Conservation (phyloP, 441 rosid genomes). For the Gossypium schwendimanii region DNA sequence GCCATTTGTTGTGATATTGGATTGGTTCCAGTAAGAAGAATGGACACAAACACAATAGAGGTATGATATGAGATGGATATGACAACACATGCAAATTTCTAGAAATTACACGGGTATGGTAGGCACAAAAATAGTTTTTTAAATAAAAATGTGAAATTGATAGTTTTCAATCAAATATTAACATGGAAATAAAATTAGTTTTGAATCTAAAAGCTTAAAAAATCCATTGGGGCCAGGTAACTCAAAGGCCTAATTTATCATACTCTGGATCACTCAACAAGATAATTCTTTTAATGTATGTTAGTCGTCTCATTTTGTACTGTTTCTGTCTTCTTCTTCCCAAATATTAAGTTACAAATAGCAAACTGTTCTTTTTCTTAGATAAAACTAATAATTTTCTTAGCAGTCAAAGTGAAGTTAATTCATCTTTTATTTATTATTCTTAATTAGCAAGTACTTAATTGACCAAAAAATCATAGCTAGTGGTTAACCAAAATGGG, state of each 20-base stretch:
- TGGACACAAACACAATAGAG: background rate
- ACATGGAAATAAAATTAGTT: background rate
- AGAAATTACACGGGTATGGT: background rate
- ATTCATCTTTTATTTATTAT: no score
- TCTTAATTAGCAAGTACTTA: no score
- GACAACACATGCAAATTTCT: background rate
- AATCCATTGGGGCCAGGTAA: background rate
- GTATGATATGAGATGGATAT: background rate
- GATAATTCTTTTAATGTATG: background rate
- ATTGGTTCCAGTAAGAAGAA: background rate
- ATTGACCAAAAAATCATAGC: no score
- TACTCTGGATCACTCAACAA: background rate
- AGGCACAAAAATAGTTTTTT: background rate
- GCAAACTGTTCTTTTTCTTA: background rate
- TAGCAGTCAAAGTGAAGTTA: no score
- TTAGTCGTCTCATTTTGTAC: no score
- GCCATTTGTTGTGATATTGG: background rate
- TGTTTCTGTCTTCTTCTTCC: background rate
- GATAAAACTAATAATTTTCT: background rate
- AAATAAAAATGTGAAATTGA: background rate
- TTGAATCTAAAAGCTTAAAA: background rate
- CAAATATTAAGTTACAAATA: background rate
- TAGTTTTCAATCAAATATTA: background rate
- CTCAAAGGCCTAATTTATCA: background rate
- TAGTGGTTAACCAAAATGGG: no score